Base-by-base conservation (phyloP, 2,329 filamentous ascomycete genomes). In the Hirsutella rhossiliensis region DNA sequence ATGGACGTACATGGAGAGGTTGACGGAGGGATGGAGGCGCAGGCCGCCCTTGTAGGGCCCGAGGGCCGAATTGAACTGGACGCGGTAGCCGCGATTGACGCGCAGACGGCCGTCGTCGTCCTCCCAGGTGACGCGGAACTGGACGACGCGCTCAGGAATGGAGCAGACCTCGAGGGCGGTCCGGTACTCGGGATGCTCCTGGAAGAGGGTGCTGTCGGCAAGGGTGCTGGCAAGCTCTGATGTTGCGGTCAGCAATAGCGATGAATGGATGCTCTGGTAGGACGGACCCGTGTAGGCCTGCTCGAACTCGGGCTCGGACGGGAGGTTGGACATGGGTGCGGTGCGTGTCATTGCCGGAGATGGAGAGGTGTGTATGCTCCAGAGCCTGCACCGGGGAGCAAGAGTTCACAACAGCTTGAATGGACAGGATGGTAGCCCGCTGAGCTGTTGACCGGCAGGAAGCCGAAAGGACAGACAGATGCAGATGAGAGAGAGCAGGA, bases 21-120 rank as follows among this genome's bases (percentile, higher is more conserved):
- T 92, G 67, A 92, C 87, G 11, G 82, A 81, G 50, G 90, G 92
- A 68, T 98, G 92, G 68, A 98, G 87, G 56, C 92, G 78, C 55
- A 97, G 81, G 63, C 92, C 92, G 54, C 92, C 92, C 79, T 97
- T 97, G 83, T 95, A 97, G 43, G 92, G 92, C 46, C 92, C 92
- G 19, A 97, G 82, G 39, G 90, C 89, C 40, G 86, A 94, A 81
- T 97, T 98, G 81, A 94, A 97, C 71, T 97, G 92, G 41, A 98
- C 90, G 58, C 92, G 85, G 76, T 84, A 96, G 54, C 88, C 92
- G 52, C 86, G 83, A 80, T 96, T 95, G 69, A 95, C 83, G 69
- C 94, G 85, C 57, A 89, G 74, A 62, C 86, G 64, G 68, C 85
- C 84, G 66, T 87, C 82, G 76, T 97, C 92, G 65, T 96, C 81